Conservation (phyloP, 371 early-diverging fungal genomes). For the Blakeslea trispora region DNA sequence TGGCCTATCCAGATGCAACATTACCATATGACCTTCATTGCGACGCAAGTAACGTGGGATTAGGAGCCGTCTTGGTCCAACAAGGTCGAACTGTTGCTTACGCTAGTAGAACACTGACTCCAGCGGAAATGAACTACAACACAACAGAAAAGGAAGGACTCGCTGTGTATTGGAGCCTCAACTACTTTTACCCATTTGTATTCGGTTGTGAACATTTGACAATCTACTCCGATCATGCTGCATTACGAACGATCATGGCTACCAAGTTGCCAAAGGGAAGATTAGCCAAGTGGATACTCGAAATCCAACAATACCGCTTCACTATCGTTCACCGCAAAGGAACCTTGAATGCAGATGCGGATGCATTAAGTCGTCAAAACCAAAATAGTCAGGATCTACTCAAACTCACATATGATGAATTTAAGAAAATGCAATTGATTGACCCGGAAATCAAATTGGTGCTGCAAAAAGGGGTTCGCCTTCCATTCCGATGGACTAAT, state of each 20-base stretch:
- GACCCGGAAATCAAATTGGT: too few relatives aligned
- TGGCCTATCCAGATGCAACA: constrained; percentile 7
- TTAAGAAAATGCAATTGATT: neutral
- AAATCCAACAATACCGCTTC: constrained; percentile 2
- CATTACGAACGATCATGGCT: constrained; percentile 1
- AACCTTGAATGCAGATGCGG: constrained; percentile 1
- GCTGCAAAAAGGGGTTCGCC: neutral
- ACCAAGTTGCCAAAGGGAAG: constrained; percentile 1
- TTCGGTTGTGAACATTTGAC: constrained; percentile 12
- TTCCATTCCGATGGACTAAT: neutral
- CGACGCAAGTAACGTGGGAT: constrained; percentile 12
- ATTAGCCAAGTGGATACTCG: constrained; percentile 2
- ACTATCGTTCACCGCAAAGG: constrained; percentile 10
- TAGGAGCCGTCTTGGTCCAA: constrained; percentile 21
- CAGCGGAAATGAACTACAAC: constrained; percentile 7
- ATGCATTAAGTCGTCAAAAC: constrained; percentile 4
- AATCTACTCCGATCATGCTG: constrained; percentile 20
- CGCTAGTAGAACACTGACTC: constrained; percentile 15
- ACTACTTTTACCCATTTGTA: constrained; percentile 15
- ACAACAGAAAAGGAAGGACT: constrained; percentile 10
- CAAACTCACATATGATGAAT: neutral
- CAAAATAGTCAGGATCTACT: neutral
- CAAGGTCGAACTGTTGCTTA: constrained; percentile 15
- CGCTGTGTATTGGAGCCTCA: constrained; percentile 5
- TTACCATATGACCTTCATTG: constrained; percentile 13